phyloP scores from a whole-genome alignment of 106 monocot genomes.

The Xerophyta viscosa region DNA sequence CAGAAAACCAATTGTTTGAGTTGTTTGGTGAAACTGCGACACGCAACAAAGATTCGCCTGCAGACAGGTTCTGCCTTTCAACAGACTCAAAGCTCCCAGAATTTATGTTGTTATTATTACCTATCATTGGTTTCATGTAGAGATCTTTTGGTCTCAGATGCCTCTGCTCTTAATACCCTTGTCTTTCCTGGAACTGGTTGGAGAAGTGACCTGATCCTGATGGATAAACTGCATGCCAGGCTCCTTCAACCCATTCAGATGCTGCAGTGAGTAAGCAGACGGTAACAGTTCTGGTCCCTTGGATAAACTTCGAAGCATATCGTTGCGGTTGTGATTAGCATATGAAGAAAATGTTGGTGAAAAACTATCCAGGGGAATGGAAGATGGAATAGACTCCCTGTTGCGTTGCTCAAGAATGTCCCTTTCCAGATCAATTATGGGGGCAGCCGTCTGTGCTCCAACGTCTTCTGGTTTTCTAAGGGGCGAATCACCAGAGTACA shows the following conservation, averaged over 20 bases:
- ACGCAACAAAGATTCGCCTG: constrained; percentile 10
- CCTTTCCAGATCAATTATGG: constrained; percentile 18
- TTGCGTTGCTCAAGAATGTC: constrained; percentile 7
- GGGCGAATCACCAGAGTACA: constrained; percentile 13
- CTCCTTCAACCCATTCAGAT: constrained; percentile 19
- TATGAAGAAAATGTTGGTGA: constrained; percentile 15
- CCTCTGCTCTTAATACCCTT: constrained; percentile 14
- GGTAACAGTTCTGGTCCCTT: constrained; percentile 12
- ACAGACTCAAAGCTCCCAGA: constrained; percentile 5
- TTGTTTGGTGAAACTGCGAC: constrained; percentile 4
- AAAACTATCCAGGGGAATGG: constrained; percentile 7
- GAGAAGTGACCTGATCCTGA: constrained; percentile 15
- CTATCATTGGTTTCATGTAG: constrained; percentile 13
- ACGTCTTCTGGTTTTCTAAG: constrained; percentile 14
- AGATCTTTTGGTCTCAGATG: constrained; percentile 15
- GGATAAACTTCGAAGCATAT: constrained; percentile 13
- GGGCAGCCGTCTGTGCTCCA: constrained; percentile 2
- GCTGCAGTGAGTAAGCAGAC: constrained; percentile 19
- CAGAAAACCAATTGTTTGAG: constrained; percentile 40
- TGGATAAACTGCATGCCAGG: constrained; percentile 19
- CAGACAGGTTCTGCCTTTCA: constrained; percentile 5
- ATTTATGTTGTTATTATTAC: constrained; percentile 14
- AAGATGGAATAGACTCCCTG: constrained; percentile 8
- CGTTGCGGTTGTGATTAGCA: constrained; percentile 12
- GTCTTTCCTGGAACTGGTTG: constrained; percentile 20